Evolutionary conservation across 2,329 filamentous ascomycete genomes (phyloP).

Genomic region (Didymella lethalis): DNA sequence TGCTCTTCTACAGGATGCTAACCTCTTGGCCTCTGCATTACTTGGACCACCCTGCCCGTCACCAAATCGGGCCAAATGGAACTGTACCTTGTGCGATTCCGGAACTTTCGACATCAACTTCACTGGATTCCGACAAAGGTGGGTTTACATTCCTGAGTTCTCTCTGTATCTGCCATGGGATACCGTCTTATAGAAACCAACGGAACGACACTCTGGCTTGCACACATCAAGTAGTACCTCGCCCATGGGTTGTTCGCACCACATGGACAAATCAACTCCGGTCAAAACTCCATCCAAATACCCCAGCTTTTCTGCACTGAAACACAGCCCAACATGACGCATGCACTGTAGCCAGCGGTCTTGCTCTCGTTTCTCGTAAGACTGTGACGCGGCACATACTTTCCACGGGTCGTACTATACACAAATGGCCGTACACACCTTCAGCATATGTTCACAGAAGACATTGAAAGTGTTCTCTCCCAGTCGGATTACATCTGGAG

Average conservation of each 20-base stretch:
- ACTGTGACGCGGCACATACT: not conserved
- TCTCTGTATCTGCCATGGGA: not conserved
- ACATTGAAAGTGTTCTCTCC: not conserved
- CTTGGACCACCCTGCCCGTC: not conserved
- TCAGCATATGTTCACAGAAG: not conserved
- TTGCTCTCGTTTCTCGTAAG: not conserved
- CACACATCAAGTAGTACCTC: not conserved
- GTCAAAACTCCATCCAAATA: not conserved
- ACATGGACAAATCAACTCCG: not conserved
- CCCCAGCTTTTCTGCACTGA: not conserved
- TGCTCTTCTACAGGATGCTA: too few relatives aligned
- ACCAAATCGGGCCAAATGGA: not conserved
- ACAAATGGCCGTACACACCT: not conserved
- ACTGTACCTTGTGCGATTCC: not conserved
- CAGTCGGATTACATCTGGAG: not conserved
- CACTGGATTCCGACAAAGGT: not conserved
- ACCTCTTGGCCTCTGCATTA: too few relatives aligned
- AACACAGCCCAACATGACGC: not conserved
- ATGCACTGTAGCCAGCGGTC: not conserved
- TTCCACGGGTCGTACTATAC: not conserved
- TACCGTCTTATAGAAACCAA: not conserved
- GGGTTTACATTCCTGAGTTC: not conserved
- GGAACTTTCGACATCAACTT: not conserved
- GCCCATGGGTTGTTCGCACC: not conserved
- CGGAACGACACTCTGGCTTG: not conserved